Conservation (phyloP, 2,329 filamentous ascomycete species). For the Microsporum ferrugineum region DNA sequence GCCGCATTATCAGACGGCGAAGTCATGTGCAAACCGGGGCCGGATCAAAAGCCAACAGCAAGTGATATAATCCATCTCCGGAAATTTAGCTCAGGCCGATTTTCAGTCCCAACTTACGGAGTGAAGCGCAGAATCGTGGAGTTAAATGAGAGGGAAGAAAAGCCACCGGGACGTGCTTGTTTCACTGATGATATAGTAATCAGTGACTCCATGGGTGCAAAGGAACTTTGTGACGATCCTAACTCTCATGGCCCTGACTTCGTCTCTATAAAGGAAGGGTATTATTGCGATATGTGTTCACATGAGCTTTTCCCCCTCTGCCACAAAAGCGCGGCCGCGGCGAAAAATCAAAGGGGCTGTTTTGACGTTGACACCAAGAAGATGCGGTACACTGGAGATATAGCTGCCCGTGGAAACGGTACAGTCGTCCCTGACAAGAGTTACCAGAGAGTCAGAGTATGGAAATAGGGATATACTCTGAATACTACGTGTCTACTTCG, state of each 20-base stretch:
- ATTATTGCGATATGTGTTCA: constrained; percentile 6
- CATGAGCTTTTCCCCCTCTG: neutral
- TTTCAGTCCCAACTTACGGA: neutral
- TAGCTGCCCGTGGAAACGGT: neutral
- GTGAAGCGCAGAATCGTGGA: neutral
- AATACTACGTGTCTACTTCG: too few species aligned
- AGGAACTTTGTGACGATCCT: neutral
- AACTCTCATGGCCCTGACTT: neutral
- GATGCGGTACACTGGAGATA: neutral
- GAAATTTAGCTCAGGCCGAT: neutral
- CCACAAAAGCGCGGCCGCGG: neutral
- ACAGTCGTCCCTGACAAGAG: neutral
- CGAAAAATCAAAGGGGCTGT: neutral
- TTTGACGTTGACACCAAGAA: neutral
- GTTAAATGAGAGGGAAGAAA: neutral
- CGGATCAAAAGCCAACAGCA: neutral
- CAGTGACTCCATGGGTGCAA: neutral
- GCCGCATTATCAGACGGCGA: neutral
- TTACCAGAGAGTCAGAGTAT: neutral
- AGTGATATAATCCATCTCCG: neutral
- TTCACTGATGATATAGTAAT: neutral
- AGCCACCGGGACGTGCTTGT: neutral
- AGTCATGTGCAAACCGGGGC: neutral
- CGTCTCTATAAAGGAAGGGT: neutral
- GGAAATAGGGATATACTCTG: neutral